Percentiles rank a stretch among this genome's conserved stretches.
These are phyloP conservation scores for Nigrospora sphaerica DNA, from an alignment of 2,329 filamentous ascomycete species.

Conservation along the genomic window DNA sequence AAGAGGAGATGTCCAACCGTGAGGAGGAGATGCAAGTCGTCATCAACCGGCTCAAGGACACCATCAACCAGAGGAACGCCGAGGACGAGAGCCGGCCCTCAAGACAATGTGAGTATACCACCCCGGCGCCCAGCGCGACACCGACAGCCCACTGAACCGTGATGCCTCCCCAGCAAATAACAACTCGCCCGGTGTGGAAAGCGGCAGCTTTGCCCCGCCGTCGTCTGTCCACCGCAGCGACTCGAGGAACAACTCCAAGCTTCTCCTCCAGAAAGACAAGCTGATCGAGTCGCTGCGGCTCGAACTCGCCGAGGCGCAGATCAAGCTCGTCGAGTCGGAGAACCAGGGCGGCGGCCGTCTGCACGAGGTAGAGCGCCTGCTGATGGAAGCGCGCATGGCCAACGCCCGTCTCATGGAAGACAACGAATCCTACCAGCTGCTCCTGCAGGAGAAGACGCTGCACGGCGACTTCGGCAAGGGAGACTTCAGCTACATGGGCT, in stretches of 20 bases:
- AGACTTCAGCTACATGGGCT: slow-evolving; percentile 66
- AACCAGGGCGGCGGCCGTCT: slow-evolving; percentile 84
- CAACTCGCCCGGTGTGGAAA: slow-evolving; percentile 63
- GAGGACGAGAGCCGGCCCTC: slow-evolving; percentile 52
- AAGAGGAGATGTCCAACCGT: slow-evolving; percentile 75
- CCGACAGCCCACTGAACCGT: slow-evolving; percentile 9
- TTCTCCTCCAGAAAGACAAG: slow-evolving; percentile 92
- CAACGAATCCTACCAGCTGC: slow-evolving; percentile 94
- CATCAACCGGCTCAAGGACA: slow-evolving; percentile 88
- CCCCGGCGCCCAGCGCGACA: neutral
- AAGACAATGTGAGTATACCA: slow-evolving; percentile 44
- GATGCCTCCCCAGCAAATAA: slow-evolving; percentile 35
- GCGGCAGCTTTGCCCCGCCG: slow-evolving; percentile 77
- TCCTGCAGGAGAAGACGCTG: slow-evolving; percentile 89
- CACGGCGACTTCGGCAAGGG: slow-evolving; percentile 85
- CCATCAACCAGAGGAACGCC: slow-evolving; percentile 61
- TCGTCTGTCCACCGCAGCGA: slow-evolving; percentile 81
- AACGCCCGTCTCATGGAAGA: slow-evolving; percentile 97
- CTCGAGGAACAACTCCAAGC: slow-evolving; percentile 80
- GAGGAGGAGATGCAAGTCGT: slow-evolving; percentile 88
- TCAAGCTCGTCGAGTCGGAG: slow-evolving; percentile 90
- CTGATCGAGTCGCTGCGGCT: slow-evolving; percentile 87
- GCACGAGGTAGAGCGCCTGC: slow-evolving; percentile 81
- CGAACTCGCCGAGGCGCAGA: slow-evolving; percentile 89
- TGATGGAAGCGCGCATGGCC: slow-evolving; percentile 89